Base-by-base conservation (phyloP, 139 green algal species). In the Pleodorina starrii region DNA sequence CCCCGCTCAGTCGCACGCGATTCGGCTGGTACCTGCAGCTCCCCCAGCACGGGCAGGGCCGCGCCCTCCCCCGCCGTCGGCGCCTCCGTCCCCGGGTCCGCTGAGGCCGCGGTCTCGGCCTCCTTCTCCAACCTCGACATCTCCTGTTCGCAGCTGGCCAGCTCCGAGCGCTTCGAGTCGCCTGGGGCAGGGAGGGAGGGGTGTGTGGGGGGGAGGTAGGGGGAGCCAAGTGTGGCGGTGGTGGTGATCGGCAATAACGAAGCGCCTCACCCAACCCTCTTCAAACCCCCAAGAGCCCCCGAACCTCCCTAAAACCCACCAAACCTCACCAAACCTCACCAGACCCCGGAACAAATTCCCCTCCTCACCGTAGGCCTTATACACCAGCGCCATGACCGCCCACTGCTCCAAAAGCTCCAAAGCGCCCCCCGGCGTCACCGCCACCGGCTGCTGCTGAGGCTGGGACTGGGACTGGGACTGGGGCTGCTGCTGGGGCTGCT, bases 1-100 rank as follows among this genome's bases (percentile, higher is more conserved):
- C n/a, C n/a, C n/a, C n/a, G n/a, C n/a, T n/a, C n/a, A n/a, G n/a
- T n/a, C n/a, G n/a, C n/a, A n/a, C n/a, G n/a, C n/a, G n/a, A n/a
- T n/a, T n/a, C n/a, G n/a, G n/a, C n/a, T n/a, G n/a, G n/a, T n/a
- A 86, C 79, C 54, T 86, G 79, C 79, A 86, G 40, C 40, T 86
- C 79, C 14, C 79, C 79, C 17, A 75, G 38, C 81, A 38, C 59
- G 23, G 59, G 36, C 19, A 32, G 42, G 16, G 29, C 9, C 35
- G 43, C 43, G 29, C 11, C 43, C 60, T n/a, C n/a, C 17, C n/a
- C 6, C 50, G 57, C 35, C 42, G 43, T 16, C 40, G 0, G 36
- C 57, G 12, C 29, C 57, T 38, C 38, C 5, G 42, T n/a, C 43
- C 29, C n/a, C n/a, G 32, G n/a, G n/a, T n/a, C 76, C 32, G 14